Conservation (phyloP, 805 yeast genomes). For the Wickerhamiella sorbophila region DNA sequence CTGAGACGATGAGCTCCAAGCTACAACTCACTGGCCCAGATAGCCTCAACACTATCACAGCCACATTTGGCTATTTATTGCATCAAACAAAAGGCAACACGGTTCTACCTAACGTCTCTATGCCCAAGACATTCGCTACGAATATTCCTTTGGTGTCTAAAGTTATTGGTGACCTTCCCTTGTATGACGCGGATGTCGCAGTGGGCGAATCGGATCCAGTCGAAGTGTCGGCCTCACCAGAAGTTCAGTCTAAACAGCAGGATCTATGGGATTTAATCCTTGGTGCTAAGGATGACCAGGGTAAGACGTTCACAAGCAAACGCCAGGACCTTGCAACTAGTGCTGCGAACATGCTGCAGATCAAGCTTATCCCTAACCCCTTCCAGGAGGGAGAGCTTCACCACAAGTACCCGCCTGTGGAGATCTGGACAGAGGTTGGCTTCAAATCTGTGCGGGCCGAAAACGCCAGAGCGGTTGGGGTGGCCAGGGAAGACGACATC, state of each 20-base stretch:
- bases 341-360: slow-evolving; percentile 6
- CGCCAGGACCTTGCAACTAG: slow-evolving; percentile 6
- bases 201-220: background rate
- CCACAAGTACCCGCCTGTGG: slow-evolving; percentile 37
- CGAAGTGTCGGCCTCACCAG: background rate
- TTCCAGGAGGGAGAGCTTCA: background rate
- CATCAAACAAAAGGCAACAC: slow-evolving; percentile 11
- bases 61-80: slow-evolving; percentile 22
- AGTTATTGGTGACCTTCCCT: slow-evolving; percentile 17
- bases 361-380: slow-evolving; percentile 11
- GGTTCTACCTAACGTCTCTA: slow-evolving; percentile 10
- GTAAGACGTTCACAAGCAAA: slow-evolving; percentile 6
- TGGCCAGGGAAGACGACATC: slow-evolving; percentile 32
- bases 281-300: background rate
- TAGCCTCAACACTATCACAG: slow-evolving; percentile 16
- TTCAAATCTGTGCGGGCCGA: slow-evolving; percentile 27
- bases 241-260: background rate
- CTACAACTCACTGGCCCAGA: background rate
- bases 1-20: background rate
- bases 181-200: slow-evolving; percentile 11
- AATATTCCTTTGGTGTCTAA: slow-evolving; percentile 20
- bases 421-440: slow-evolving; percentile 37
- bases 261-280: slow-evolving; percentile 6
- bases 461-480: slow-evolving; percentile 31
- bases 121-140: slow-evolving; percentile 16